Percentiles rank a stretch among this genome's conserved stretches.
phyloP scores from a whole-genome alignment of 2,329 filamentous ascomycete species.

The Pseudogymnoascus sp. region DNA sequence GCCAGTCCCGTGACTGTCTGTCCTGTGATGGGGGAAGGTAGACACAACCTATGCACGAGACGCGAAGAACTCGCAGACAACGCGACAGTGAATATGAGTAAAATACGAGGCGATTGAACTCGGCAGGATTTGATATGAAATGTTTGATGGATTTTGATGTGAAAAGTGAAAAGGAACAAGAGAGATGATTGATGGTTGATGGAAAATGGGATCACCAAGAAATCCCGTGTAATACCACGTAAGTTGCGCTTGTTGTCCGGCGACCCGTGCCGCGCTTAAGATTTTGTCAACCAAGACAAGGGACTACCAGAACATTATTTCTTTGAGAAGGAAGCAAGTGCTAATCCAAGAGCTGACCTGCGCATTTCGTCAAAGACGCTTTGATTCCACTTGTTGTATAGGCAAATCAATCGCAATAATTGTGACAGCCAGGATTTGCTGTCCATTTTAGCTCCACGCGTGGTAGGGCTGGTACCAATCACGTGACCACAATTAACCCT shows the following conservation, averaged over 20 bases:
- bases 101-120: not conserved
- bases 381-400: not conserved
- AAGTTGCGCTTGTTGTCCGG: constrained; percentile 8
- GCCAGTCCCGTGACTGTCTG: not conserved
- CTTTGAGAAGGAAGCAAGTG: not conserved
- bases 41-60: not conserved
- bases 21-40: not conserved
- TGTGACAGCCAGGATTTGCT: not conserved
- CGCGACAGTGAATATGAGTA: not conserved
- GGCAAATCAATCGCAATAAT: not conserved
- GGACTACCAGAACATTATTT: not conserved
- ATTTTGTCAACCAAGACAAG: not conserved
- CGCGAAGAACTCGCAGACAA: not conserved
- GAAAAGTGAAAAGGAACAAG: not conserved
- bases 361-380: not conserved
- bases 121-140: not conserved
- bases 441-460: not conserved
- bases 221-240: constrained; percentile 9
- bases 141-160: not conserved
- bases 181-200: constrained; percentile 5
- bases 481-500: not conserved
- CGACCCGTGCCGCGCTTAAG: constrained; percentile 7
- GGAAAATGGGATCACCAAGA: not conserved
- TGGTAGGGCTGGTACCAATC: not conserved
- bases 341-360: not conserved